A percentile compares a stretch with the other conserved stretches of the same genome.
Evolutionary conservation across 2,329 filamentous ascomycete species (phyloP).

Genomic region (Pseudocercospora fijiensis): DNA sequence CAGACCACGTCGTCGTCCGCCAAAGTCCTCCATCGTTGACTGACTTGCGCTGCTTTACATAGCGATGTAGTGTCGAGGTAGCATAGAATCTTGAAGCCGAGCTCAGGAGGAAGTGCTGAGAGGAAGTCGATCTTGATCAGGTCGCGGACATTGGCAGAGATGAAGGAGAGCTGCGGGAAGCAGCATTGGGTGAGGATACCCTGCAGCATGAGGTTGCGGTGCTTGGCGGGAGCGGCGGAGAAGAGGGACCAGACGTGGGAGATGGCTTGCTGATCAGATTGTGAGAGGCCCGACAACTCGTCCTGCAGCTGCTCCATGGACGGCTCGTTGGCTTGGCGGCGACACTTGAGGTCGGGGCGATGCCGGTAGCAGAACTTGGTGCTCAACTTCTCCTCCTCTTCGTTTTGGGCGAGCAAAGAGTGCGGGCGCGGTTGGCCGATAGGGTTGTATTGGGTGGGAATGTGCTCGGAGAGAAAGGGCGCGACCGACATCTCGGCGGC

Average conservation of each 20-base stretch:
- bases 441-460: constrained; percentile 83
- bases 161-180: constrained; percentile 91
- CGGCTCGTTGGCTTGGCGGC: constrained; percentile 86
- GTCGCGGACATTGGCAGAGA: constrained; percentile 86
- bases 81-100: constrained; percentile 89
- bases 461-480: constrained; percentile 87
- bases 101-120: constrained; percentile 79
- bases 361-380: constrained; percentile 96
- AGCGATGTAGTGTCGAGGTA: constrained; percentile 91
- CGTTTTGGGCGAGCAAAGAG: constrained; percentile 28
- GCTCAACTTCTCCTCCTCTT: constrained; percentile 54
- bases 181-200: constrained; percentile 96
- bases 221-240: constrained; percentile 89
- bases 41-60: constrained; percentile 94
- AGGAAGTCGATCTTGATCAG: constrained; percentile 98
- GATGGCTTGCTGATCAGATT: constrained; percentile 89
- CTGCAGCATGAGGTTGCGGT: constrained; percentile 93
- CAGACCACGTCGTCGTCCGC: constrained; percentile 98
- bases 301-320: constrained; percentile 94
- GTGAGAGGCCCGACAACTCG: constrained; percentile 76
- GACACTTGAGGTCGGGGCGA: constrained; percentile 88
- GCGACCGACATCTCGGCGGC: constrained; percentile 76
- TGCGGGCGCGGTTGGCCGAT: constrained; percentile 49
- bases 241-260: constrained; percentile 98
- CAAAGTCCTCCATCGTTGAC: constrained; percentile 77